These are phyloP conservation scores for Cladophialophora psammophila DNA, from an alignment of 2,329 filamentous ascomycete genomes.

Conservation along the genomic window DNA sequence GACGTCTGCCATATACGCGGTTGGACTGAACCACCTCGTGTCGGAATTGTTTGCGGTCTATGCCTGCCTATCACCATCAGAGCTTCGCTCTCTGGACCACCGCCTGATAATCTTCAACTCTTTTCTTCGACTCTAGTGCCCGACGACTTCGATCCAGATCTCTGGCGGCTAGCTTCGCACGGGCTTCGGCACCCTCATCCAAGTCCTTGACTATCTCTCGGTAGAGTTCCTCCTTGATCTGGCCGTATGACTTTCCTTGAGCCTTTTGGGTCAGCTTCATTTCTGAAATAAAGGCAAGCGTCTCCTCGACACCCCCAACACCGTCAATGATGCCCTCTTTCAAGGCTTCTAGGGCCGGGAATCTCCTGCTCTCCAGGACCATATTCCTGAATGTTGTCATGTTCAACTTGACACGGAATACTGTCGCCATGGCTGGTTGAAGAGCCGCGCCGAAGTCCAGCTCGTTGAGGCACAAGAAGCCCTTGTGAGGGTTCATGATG, in stretches of 20 bases:
- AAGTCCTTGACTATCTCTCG: constrained; percentile 65
- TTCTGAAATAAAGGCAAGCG: constrained; percentile 65
- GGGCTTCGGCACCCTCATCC: constrained; percentile 55
- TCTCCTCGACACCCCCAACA: constrained; percentile 70
- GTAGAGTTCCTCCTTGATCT: constrained; percentile 79
- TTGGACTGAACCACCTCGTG: neutral
- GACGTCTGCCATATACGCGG: neutral
- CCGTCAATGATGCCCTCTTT: constrained; percentile 73
- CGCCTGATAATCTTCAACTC: constrained; percentile 61
- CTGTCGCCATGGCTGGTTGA: constrained; percentile 73
- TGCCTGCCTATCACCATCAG: constrained; percentile 38
- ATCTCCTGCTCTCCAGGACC: constrained; percentile 76
- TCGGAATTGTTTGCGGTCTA: neutral
- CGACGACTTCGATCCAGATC: constrained; percentile 53
- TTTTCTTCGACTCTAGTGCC: constrained; percentile 55
- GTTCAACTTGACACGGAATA: constrained; percentile 75
- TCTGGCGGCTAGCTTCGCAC: constrained; percentile 57
- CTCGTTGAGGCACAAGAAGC: constrained; percentile 83
- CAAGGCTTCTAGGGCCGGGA: constrained; percentile 68
- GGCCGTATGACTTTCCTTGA: constrained; percentile 71
- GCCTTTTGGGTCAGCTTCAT: constrained; percentile 68
- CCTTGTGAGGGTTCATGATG: constrained; percentile 72
- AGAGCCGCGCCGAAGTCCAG: constrained; percentile 80
- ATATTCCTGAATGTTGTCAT: constrained; percentile 65
- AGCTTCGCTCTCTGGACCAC: constrained; percentile 53